Evolutionary conservation across 2,329 filamentous ascomycete species (phyloP).

Genomic region (Diaporthe sp.): DNA sequence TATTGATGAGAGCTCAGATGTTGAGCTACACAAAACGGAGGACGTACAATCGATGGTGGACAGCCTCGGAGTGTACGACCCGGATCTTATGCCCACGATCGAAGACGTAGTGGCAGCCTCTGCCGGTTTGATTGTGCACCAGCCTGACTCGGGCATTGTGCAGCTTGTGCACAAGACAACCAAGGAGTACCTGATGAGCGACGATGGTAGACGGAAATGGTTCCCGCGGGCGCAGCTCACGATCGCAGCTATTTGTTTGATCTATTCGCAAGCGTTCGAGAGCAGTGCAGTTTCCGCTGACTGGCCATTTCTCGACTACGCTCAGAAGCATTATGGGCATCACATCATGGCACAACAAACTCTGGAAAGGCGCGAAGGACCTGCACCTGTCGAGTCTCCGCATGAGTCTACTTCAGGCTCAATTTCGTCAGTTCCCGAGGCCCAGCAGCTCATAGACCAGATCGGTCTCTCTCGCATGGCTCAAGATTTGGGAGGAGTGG

Average conservation of each 20-base stretch:
- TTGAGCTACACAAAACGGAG: neutral
- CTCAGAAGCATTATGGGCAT: neutral
- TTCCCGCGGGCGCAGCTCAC: neutral
- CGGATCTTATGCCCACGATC: neutral
- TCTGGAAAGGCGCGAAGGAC: neutral
- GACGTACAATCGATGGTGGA: neutral
- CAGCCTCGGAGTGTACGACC: neutral
- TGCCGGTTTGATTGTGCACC: neutral
- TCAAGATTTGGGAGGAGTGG: neutral
- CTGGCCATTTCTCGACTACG: neutral
- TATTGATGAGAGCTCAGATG: neutral
- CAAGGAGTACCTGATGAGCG: neutral
- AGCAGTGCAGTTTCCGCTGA: neutral
- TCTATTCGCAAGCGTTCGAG: neutral
- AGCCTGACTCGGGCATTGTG: neutral
- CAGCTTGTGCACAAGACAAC: neutral
- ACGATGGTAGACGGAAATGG: neutral
- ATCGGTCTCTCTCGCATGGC: neutral
- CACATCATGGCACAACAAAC: neutral
- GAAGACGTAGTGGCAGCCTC: neutral
- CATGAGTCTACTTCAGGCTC: neutral
- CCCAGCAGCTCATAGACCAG: neutral
- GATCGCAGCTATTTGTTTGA: neutral
- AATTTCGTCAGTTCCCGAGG: neutral
- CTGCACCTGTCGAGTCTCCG: fast-evolving